Conservation (phyloP, 108 stramenopile genomes). For the Cylindrotheca fusiformis region DNA sequence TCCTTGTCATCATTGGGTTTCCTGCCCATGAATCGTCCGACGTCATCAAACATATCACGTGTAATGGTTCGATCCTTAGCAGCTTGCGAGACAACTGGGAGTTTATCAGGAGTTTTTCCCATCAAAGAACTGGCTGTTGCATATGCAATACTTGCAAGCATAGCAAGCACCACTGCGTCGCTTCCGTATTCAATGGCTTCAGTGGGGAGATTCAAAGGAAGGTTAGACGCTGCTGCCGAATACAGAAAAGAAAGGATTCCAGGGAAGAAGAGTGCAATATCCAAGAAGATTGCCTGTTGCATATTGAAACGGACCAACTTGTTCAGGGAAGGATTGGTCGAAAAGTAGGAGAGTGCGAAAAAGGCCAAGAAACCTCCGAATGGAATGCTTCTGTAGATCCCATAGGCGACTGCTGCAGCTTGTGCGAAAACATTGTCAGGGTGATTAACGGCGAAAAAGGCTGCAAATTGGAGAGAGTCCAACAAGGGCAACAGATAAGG, state of each 20-base stretch:
- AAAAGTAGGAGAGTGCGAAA: constrained; percentile 47
- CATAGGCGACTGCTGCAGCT: constrained; percentile 38
- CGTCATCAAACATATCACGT: constrained; percentile 57
- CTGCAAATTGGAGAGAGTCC: constrained; percentile 65
- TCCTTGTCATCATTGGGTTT: constrained; percentile 1
- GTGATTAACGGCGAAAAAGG: constrained; percentile 49
- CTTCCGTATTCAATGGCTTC: constrained; percentile 36
- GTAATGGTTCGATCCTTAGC: constrained; percentile 57
- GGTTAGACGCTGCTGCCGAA: constrained; percentile 19
- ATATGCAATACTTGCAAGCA: constrained; percentile 46
- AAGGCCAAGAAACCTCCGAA: constrained; percentile 67
- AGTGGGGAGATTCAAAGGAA: constrained; percentile 18
- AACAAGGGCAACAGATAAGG: constrained; percentile 65
- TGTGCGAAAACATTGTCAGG: constrained; percentile 44
- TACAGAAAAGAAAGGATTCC: constrained; percentile 38
- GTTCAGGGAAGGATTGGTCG: constrained; percentile 54
- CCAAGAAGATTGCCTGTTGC: constrained; percentile 75
- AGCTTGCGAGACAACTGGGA: constrained; percentile 53
- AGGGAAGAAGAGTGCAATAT: constrained; percentile 73
- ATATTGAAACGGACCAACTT: constrained; percentile 64
- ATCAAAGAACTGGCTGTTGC: constrained; percentile 42
- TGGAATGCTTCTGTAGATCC: constrained; percentile 50
- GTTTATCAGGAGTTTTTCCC: constrained; percentile 47
- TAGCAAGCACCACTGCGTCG: constrained; percentile 55
- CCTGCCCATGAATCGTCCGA: constrained; percentile 3